Conservation (phyloP, 1,284 basidiomycete genomes). For the Cutaneotrichosporon mucoides region DNA sequence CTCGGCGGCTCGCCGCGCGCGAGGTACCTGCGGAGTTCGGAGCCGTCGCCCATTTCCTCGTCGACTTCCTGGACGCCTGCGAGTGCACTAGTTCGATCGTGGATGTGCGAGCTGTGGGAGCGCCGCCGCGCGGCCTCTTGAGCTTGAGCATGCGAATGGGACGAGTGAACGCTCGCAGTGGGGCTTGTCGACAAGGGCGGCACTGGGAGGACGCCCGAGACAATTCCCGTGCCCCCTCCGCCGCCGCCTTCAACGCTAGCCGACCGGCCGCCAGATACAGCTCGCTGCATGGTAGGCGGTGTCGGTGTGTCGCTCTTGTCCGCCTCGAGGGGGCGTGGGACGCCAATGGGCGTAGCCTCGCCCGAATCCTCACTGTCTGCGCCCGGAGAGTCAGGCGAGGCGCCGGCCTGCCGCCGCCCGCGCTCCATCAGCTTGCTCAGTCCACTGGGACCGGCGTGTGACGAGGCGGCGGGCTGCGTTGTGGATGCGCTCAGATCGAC, state of each 20-base stretch:
- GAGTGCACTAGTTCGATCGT: constrained; percentile 1
- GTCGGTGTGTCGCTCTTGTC: neutral
- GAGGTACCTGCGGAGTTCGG: constrained; percentile 17
- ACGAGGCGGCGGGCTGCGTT: constrained; percentile 13
- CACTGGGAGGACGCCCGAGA: neutral
- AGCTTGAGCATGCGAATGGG: neutral
- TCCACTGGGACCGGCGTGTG: constrained; percentile 31
- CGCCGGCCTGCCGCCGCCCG: neutral
- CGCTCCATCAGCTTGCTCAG: constrained; percentile 41
- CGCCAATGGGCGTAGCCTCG: constrained; percentile 13
- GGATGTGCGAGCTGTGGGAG: neutral
- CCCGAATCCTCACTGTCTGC: constrained; percentile 6
- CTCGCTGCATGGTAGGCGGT: too few species aligned
- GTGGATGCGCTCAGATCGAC: constrained; percentile 13
- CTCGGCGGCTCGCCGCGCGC: constrained; percentile 6
- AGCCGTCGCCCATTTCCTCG: constrained; percentile 12
- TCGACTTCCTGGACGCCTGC: constrained; percentile 10
- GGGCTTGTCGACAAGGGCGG: neutral
- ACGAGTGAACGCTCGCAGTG: neutral
- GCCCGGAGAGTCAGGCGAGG: too few species aligned
- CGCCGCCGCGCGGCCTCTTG: neutral
- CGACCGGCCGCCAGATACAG: too few species aligned
- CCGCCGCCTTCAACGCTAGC: too few species aligned
- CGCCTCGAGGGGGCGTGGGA: neutral
- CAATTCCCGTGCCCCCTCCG: neutral